Percentiles rank a stretch among this genome's conserved stretches.
These are phyloP conservation scores for Haplosporangium sp. DNA, from an alignment of 371 early-diverging fungal species.

Conservation along the genomic window DNA sequence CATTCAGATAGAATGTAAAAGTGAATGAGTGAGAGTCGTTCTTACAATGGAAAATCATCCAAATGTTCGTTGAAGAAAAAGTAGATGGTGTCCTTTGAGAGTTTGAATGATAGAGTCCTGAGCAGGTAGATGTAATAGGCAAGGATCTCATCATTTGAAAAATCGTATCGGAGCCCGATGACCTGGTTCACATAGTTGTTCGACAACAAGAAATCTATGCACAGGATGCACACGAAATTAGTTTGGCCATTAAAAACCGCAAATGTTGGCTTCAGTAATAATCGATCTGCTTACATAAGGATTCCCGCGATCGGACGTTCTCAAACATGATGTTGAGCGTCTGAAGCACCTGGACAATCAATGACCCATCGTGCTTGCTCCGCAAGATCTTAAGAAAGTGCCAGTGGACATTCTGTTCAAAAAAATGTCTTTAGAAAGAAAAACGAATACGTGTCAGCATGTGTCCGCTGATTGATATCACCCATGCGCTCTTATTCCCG, in stretches of 20 bases:
- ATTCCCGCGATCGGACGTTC: conserved; percentile 60
- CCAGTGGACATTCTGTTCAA: conserved; percentile 48
- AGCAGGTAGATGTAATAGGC: conserved; percentile 68
- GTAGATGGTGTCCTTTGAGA: conserved; percentile 60
- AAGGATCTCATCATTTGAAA: conserved; percentile 66
- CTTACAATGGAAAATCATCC: conserved; percentile 63
- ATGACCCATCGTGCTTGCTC: conserved; percentile 36
- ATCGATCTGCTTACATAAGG: conserved; percentile 47
- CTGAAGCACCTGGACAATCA: conserved; percentile 65
- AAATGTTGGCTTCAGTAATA: neutral
- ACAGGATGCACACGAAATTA: neutral
- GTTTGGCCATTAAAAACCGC: neutral
- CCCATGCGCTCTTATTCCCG: too few relatives aligned
- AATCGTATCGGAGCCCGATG: conserved; percentile 61
- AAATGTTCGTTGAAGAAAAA: conserved; percentile 62
- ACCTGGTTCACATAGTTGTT: conserved; percentile 70
- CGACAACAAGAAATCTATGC: conserved; percentile 61
- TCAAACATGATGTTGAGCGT: conserved; percentile 71
- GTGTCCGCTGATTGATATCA: neutral
- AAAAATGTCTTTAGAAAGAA: conserved; percentile 39
- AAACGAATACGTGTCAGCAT: neutral
- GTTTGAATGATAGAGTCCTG: conserved; percentile 64
- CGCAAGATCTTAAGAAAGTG: conserved; percentile 44
- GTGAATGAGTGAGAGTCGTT: neutral
- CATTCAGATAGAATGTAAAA: neutral